A percentile compares a stretch with the other conserved stretches of the same genome.
Conservation (phyloP, 352 stramenopile genomes). For the Phytophthora citricola region DNA sequence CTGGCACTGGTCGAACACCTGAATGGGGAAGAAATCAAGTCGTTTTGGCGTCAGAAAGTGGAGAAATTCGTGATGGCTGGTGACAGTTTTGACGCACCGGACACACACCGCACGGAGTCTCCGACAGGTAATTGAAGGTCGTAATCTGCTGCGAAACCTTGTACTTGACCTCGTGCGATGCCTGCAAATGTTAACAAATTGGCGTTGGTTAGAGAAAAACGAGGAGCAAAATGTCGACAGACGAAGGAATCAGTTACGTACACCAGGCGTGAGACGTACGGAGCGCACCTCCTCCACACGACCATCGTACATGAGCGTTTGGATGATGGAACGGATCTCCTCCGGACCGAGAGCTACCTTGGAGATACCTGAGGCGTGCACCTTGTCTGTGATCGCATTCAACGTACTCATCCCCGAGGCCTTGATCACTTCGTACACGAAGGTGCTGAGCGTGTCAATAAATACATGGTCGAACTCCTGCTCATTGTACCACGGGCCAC, state of each 20-base stretch:
- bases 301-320: conserved; percentile 93
- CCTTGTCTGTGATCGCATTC: conserved; percentile 90
- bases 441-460: conserved; percentile 96
- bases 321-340: conserved; percentile 92
- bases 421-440: conserved; percentile 93
- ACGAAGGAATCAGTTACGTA: conserved; percentile 37
- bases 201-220: conserved; percentile 1
- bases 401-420: conserved; percentile 87
- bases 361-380: conserved; percentile 89
- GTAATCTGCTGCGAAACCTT: conserved; percentile 89
- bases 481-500: conserved; percentile 99
- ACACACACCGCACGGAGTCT: conserved; percentile 90
- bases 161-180: conserved; percentile 86
- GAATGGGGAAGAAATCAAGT: conserved; percentile 9
- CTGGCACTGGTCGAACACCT: conserved; percentile 91
- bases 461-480: conserved; percentile 99
- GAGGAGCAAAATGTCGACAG: conserved; percentile 2
- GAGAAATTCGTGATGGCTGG: neutral
- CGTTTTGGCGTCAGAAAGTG: conserved; percentile 18
- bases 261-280: conserved; percentile 75
- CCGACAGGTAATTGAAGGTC: conserved; percentile 89
- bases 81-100: conserved; percentile 55
- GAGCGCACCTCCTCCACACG: conserved; percentile 90
- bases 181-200: conserved; percentile 32
- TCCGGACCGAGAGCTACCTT: conserved; percentile 92